Base-by-base conservation (phyloP, 1,139 yeast genomes). In the Pichia kudriavzevii region DNA sequence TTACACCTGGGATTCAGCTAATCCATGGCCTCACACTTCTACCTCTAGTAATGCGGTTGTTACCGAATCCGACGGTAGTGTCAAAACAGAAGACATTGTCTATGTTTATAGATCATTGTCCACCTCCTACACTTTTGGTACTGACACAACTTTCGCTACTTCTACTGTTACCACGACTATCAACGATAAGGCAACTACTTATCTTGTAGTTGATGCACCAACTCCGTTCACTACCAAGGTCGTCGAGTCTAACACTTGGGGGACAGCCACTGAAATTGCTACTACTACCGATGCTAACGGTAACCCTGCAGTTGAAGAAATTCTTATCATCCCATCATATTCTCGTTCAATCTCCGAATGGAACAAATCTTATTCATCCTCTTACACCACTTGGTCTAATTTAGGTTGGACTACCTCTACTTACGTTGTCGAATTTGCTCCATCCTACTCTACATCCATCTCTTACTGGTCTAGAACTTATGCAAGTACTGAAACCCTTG, bases 141-240 rank as follows among this genome's bases (percentile, higher is more conserved):
- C 16, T 9, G 22, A 16, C 2, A 17, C 32, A 3, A 16, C 9
- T 15, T 26, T 15, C 5, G 14, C 38, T 5, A 24, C 17, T 10
- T 11, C 25, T 7, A 29, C 39, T 6, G 6, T 26, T 12, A 30
- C 34, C 9, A 5, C 18, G n/a, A 15, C 30, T 10, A 20, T 20
- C 4, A 15, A 17, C 9, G 21, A 7, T 15, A 15, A 14, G 4
- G 22, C 21, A 7, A 26, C 10, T 2, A 35, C 34, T 7, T 34
- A 21, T 8, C 14, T 36, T 14, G 22, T 14, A 7, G 26, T 39
- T 28, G 32, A 18, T 4, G 34, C 26, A n/a, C 40, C 42, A 5
- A 4, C 29, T 8, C 12, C 30, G 0, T 16, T 18, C 7, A 22
- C 34, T 4, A 22, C 13, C 2, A 19, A 27, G 9, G n/a, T n/a